Evolutionary conservation across 2,329 filamentous ascomycete genomes (phyloP).

Genomic region (Alternaria metachromatica): DNA sequence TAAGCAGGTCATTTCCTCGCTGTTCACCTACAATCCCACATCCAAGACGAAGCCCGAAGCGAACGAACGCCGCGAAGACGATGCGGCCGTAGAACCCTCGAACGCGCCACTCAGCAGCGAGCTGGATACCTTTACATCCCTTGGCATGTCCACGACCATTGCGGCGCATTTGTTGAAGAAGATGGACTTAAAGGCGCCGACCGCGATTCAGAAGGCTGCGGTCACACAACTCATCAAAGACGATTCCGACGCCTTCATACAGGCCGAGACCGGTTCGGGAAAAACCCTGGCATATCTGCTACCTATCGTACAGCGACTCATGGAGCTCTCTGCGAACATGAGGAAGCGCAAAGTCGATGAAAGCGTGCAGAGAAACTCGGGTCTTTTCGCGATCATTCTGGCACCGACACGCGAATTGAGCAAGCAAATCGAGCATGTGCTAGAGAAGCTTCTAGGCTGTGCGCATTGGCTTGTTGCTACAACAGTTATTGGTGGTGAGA

Average conservation of each 20-base stretch:
- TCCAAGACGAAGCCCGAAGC: slow-evolving; percentile 67
- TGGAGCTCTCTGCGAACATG: slow-evolving; percentile 69
- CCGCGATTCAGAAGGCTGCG: slow-evolving; percentile 90
- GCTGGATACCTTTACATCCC: slow-evolving; percentile 81
- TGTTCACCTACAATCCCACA: slow-evolving; percentile 89
- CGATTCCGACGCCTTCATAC: slow-evolving; percentile 91
- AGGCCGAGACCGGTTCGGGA: slow-evolving; percentile 95
- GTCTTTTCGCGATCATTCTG: slow-evolving; percentile 91
- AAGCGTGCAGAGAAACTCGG: slow-evolving; percentile 79
- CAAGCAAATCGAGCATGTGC: slow-evolving; percentile 87
- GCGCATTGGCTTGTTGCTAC: slow-evolving; percentile 94
- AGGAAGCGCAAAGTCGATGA: slow-evolving; percentile 50
- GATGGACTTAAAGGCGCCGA: slow-evolving; percentile 87
- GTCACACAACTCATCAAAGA: slow-evolving; percentile 80
- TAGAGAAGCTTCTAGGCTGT: slow-evolving; percentile 85
- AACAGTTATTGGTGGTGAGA: slow-evolving; percentile 76
- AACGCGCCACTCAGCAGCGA: slow-evolving; percentile 90
- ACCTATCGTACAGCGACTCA: slow-evolving; percentile 87
- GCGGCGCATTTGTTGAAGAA: slow-evolving; percentile 85
- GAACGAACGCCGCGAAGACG: slow-evolving; percentile 53
- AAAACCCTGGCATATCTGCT: slow-evolving; percentile 97
- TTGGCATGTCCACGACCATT: slow-evolving; percentile 81
- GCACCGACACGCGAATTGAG: slow-evolving; percentile 93
- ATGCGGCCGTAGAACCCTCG: slow-evolving; percentile 70
- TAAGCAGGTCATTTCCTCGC: slow-evolving; percentile 79